Percentiles rank a stretch among this genome's conserved stretches.
Evolutionary conservation across 2,329 filamentous ascomycete species (phyloP).

Genomic region (Calonectria ilicicola): DNA sequence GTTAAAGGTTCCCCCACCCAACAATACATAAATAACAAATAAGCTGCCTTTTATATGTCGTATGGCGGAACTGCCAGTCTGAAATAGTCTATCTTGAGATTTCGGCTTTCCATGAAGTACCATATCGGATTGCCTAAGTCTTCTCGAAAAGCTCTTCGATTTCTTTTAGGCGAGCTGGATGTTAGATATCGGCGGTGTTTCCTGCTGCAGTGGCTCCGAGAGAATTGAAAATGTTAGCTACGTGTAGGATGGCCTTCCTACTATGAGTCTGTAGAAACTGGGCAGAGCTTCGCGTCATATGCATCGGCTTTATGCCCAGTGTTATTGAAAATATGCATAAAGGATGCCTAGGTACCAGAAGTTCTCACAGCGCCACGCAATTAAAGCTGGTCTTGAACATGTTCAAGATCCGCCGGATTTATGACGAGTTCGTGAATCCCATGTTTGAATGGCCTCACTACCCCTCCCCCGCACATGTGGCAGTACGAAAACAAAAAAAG

Average conservation of each 20-base stretch:
- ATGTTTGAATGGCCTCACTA: too few relatives aligned
- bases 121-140: not conserved
- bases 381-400: constrained; percentile 23
- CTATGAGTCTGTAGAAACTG: constrained; percentile 53
- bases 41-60: not conserved
- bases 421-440: constrained; percentile 32
- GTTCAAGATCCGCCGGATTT: constrained; percentile 28
- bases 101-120: not conserved
- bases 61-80: constrained; percentile 6
- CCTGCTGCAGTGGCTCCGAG: constrained; percentile 79
- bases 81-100: not conserved
- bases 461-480: too few relatives aligned
- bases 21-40: too few relatives aligned
- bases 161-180: constrained; percentile 83
- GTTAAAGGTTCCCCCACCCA: too few relatives aligned
- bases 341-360: constrained; percentile 31
- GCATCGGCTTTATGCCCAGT: constrained; percentile 25
- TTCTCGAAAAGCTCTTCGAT: constrained; percentile 70
- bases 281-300: constrained; percentile 26
- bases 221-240: constrained; percentile 81
- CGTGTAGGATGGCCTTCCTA: constrained; percentile 80
- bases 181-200: constrained; percentile 80
- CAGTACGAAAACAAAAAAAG: too few relatives aligned
- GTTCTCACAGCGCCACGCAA: constrained; percentile 30
- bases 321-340: constrained; percentile 25